phyloP scores from a whole-genome alignment of 495 filamentous ascomycete genomes.

The Thermothielavioides terrestris region DNA sequence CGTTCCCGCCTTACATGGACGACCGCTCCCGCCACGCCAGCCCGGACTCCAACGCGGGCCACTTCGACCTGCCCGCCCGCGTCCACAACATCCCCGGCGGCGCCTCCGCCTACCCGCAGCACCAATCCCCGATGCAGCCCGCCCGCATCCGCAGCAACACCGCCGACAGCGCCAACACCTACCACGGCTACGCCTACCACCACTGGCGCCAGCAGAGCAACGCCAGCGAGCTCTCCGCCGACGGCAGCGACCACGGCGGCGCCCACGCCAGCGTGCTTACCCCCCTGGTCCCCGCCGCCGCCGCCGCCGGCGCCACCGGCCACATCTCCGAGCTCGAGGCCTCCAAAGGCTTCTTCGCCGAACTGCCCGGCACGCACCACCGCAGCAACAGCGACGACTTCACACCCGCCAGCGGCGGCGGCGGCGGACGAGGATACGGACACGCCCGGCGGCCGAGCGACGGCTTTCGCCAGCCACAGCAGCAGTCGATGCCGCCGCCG shows the following conservation, averaged over 20 bases:
- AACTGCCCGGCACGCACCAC: too few relatives aligned
- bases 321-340: slow-evolving; percentile 12
- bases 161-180: slow-evolving; percentile 20
- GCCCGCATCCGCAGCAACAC: slow-evolving; percentile 21
- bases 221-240: slow-evolving; percentile 32
- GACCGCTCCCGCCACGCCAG: slow-evolving; percentile 22
- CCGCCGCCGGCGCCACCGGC: neutral
- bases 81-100: slow-evolving; percentile 13
- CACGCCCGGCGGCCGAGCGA: slow-evolving; percentile 13
- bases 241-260: slow-evolving; percentile 23
- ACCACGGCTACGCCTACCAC: slow-evolving; percentile 9
- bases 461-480: too few relatives aligned
- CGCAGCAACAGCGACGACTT: too few relatives aligned
- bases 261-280: slow-evolving; percentile 7
- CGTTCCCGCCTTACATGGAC: slow-evolving; percentile 15
- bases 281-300: neutral
- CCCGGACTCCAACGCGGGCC: slow-evolving; percentile 22
- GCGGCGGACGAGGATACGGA: neutral
- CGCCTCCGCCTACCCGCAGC: neutral
- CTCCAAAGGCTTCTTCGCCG: neutral
- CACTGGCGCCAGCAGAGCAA: slow-evolving; percentile 33
- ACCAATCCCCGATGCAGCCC: slow-evolving; percentile 13
- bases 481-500: neutral
- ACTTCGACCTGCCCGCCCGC: slow-evolving; percentile 21
- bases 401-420: neutral